Percentiles rank a stretch among this genome's conserved stretches.
These are phyloP conservation scores for Madurella mycetomatis DNA, from an alignment of 2,329 filamentous ascomycete genomes.

Conservation along the genomic window DNA sequence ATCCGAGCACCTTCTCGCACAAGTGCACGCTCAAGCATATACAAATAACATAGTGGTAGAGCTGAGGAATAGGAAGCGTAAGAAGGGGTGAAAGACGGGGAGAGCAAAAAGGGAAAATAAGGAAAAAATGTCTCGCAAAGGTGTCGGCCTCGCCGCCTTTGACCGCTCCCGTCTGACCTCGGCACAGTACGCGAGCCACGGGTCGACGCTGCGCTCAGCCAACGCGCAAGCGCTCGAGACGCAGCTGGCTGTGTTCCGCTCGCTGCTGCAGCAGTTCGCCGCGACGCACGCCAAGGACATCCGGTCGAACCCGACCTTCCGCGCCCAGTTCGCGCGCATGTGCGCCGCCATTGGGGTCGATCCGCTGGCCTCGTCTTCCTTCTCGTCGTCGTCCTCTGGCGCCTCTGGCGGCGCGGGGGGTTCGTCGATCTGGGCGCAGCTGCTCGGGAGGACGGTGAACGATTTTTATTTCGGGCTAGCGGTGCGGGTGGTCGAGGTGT, in stretches of 20 bases:
- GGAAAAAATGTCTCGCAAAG: constrained; percentile 62
- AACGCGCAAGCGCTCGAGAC: constrained; percentile 85
- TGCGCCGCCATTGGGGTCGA: constrained; percentile 96
- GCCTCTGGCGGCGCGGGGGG: constrained; percentile 44
- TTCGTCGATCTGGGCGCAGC: constrained; percentile 84
- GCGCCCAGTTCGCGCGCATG: constrained; percentile 97
- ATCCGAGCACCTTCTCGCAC: neutral
- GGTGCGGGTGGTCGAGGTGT: constrained; percentile 92
- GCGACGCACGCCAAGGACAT: constrained; percentile 94
- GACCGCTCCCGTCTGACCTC: constrained; percentile 78
- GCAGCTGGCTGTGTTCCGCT: constrained; percentile 94
- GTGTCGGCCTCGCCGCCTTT: constrained; percentile 87
- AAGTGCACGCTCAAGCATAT: neutral
- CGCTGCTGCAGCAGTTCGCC: constrained; percentile 89
- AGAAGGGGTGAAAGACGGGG: too few relatives aligned
- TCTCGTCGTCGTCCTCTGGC: constrained; percentile 23
- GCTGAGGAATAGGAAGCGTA: too few relatives aligned
- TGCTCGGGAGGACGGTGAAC: constrained; percentile 86
- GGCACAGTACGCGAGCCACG: constrained; percentile 87
- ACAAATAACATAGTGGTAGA: neutral
- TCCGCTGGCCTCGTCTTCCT: constrained; percentile 59
- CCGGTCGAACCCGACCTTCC: constrained; percentile 88
- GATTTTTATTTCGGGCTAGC: constrained; percentile 99
- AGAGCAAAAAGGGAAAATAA: neutral
- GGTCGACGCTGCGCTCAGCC: constrained; percentile 75